These are phyloP conservation scores for Guillardia theta DNA, from an alignment of 78 protist genomes.

Conservation along the genomic window DNA sequence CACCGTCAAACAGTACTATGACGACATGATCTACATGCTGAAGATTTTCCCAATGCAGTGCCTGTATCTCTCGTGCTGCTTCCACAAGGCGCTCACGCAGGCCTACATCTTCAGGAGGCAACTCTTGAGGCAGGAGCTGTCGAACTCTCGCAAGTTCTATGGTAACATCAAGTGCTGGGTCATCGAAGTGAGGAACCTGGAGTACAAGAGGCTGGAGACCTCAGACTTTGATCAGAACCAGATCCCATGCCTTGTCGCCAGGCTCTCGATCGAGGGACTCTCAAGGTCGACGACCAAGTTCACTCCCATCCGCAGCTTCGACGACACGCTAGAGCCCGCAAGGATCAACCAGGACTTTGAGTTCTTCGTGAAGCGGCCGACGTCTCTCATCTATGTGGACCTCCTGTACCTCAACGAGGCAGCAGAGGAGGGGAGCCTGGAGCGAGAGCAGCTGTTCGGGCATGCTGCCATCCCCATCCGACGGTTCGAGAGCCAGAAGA, in stretches of 20 bases:
- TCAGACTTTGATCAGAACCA: background rate
- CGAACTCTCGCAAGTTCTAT: background rate
- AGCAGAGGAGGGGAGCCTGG: background rate
- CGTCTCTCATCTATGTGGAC: background rate
- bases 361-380: background rate
- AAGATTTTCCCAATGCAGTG: background rate
- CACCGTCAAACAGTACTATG: too few species aligned
- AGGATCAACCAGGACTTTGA: background rate
- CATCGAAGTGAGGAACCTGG: background rate
- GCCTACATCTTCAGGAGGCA: background rate
- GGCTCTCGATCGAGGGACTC: background rate
- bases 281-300: background rate
- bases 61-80: background rate
- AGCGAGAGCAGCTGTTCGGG: background rate
- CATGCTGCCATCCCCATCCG: background rate
- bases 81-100: background rate
- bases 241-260: background rate
- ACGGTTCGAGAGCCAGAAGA: background rate
- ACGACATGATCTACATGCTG: too few species aligned
- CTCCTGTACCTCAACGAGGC: background rate
- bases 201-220: too few species aligned
- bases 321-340: background rate
- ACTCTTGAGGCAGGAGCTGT: background rate
- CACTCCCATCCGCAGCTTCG: background rate
- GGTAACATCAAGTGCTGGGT: background rate